Base-by-base conservation (phyloP, 768 basidiomycete genomes). In the Termitomyces sp. region DNA sequence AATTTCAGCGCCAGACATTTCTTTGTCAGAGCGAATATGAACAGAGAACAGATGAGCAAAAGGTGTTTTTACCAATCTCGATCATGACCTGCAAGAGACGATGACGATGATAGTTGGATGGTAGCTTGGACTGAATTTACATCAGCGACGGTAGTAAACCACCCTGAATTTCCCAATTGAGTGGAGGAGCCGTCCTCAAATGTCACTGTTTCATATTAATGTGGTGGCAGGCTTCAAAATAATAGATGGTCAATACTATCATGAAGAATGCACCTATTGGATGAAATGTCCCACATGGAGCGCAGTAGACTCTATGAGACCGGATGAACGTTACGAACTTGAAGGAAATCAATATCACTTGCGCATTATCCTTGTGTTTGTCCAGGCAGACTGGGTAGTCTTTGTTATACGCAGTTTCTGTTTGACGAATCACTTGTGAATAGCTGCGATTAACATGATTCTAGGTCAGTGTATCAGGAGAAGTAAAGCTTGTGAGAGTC, bases 121-220 rank as follows among this genome's bases (percentile, higher is more conserved):
- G 54, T 69, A 27, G 27, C 27, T 72, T 0, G 82, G 76, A 54
- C 83, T 83, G 65, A 85, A 84, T 31, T 57, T 64, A 70, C 85
- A 87, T 44, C 70, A 72, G 24, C 61, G 59, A 58, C 69, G 73
- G 12, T 39, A 27, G 18, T 24, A 53, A 39, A 53, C 15, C 5
- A 27, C 37, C 37, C 27, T 18, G 6, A 30, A 12, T 39, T 39
- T 51, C 15, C 11, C 8, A 8, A 13, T 9, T 27, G 0, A n/a
- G 37, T 6, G 37, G 37, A 39, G 18, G 18, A 53, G 11, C 24
- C 11, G 27, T 53, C 37, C 18, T 41, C 37, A 16, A 30, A 18
- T 1, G 37, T n/a, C 4, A 36, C 8, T 6, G 15, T 50, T n/a
- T 37, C 51, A 39, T 3, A 5, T 27, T 2, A 27, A 27, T 27